phyloP scores from a whole-genome alignment of 306 rosid species.

The Dalbergia oliveri region DNA sequence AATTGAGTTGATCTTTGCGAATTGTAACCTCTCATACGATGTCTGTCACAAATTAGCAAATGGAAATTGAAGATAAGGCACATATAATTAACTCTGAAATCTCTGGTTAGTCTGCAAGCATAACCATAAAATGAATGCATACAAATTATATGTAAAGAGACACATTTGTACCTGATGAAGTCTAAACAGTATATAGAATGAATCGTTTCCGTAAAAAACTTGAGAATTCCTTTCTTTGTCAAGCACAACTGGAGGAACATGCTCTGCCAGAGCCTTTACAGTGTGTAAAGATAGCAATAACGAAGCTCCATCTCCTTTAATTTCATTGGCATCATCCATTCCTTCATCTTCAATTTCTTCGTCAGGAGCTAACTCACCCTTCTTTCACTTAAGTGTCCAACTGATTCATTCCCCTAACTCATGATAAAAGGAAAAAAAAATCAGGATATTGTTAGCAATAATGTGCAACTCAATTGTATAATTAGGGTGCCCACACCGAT shows the following conservation, averaged over 20 bases:
- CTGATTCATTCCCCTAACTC: slow-evolving; percentile 75
- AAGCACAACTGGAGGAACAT: slow-evolving; percentile 64
- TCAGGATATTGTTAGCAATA: slow-evolving; percentile 30
- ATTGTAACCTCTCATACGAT: slow-evolving; percentile 87
- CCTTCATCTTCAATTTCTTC: slow-evolving; percentile 98
- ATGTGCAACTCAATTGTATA: neutral
- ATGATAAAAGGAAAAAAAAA: slow-evolving; percentile 25
- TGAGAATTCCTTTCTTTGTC: slow-evolving; percentile 66
- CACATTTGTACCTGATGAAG: slow-evolving; percentile 84
- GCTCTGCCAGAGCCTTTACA: slow-evolving; percentile 93
- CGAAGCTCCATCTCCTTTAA: slow-evolving; percentile 84
- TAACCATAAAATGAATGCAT: neutral
- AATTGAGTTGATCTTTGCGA: slow-evolving; percentile 89
- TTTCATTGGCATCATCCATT: slow-evolving; percentile 91
- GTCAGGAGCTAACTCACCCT: slow-evolving; percentile 97
- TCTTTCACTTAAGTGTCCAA: slow-evolving; percentile 78
- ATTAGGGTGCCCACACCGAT: slow-evolving; percentile 4
- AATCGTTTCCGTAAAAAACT: slow-evolving; percentile 93
- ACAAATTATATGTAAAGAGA: slow-evolving; percentile 5
- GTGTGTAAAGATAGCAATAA: slow-evolving; percentile 80
- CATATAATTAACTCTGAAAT: slow-evolving; percentile 19
- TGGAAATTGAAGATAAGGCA: slow-evolving; percentile 31
- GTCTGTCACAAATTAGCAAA: slow-evolving; percentile 65
- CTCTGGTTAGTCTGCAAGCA: slow-evolving; percentile 12
- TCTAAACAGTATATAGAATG: slow-evolving; percentile 91